Base-by-base conservation (phyloP, 805 yeast genomes). In the Lachancea quebecensis region DNA sequence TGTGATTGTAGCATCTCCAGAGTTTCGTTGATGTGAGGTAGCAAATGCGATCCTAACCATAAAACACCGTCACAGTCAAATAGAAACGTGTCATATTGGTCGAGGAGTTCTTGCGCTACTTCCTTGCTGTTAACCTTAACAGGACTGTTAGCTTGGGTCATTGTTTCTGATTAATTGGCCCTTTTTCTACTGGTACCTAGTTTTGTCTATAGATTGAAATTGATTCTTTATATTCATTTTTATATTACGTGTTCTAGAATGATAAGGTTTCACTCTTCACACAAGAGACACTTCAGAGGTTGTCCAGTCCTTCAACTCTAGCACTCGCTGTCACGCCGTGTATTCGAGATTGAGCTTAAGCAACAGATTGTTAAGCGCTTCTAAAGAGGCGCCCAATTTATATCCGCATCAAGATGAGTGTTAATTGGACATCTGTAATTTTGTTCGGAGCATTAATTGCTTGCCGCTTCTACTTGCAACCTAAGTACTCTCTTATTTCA, bases 31-130 rank as follows among this genome's bases (percentile, higher is more conserved):
- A 87, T 85, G 14, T 76, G 69, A 6, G 97, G 97, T 39, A 93
- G 72, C 18, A 87, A 66, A 52, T 81, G 85, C 50, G 78, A 80
- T 2, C 98, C 98, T 40, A 85, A 68, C 99, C 99, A 93, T 48
- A 93, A 71, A 4, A 93, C 99, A 29, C 99, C 99, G 62, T 93
- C 99, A 69, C 99, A 93, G 59, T 93, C 99, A 62, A 93, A 93
- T 53, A 93, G 69, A 57, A 90, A 91, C 48, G 86, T 88, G 60
- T 89, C 96, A 62, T 83, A 85, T 42, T 72, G 60, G 52, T 74
- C 76, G 9, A 93, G 66, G 39, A 93, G 67, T 7, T 67, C 58
- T 42, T 74, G 66, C 4, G 77, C 84, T 30, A 75, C 75, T 16
- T 69, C 70, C 45, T 68, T 70, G 16, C 67, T 57, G 14, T 67